These are phyloP conservation scores for Metschnikowia gelsemii DNA, from an alignment of 805 yeast genomes.

Conservation along the genomic window DNA sequence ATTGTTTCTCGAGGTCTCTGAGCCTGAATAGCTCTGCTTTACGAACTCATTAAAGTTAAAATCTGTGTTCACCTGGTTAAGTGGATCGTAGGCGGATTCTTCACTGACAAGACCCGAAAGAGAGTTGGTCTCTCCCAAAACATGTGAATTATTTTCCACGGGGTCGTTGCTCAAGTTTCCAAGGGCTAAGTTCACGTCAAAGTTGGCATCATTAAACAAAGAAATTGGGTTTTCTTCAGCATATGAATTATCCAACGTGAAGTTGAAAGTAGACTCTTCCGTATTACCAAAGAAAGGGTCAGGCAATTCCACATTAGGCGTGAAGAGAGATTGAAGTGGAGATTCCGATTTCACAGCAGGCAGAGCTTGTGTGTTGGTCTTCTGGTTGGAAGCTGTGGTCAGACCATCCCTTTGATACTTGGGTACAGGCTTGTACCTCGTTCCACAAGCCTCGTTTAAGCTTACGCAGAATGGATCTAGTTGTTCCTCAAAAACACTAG, in stretches of 20 bases:
- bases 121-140: slow-evolving; percentile 33
- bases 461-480: slow-evolving; percentile 73
- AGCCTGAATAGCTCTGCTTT: slow-evolving; percentile 32
- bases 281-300: slow-evolving; percentile 22
- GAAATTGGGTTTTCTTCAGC: slow-evolving; percentile 42
- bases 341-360: slow-evolving; percentile 11
- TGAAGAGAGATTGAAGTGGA: slow-evolving; percentile 17
- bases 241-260: slow-evolving; percentile 7
- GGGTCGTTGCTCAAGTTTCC: slow-evolving; percentile 22
- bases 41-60: slow-evolving; percentile 41
- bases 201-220: slow-evolving; percentile 47
- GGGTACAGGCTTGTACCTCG: slow-evolving; percentile 67
- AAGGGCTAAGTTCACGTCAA: slow-evolving; percentile 57
- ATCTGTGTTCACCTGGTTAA: slow-evolving; percentile 29
- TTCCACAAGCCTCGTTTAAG: slow-evolving; percentile 82
- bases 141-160: slow-evolving; percentile 15
- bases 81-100: slow-evolving; percentile 57
- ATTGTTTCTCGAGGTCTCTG: slow-evolving; percentile 17
- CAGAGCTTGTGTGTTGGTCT: slow-evolving; percentile 4
- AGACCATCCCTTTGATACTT: slow-evolving; percentile 26
- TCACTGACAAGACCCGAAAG: slow-evolving; percentile 49
- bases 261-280: slow-evolving; percentile 11
- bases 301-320: slow-evolving; percentile 19
- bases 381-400: slow-evolving; percentile 9
- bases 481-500: slow-evolving; percentile 57